A percentile compares a stretch with the other conserved stretches of the same genome.
Evolutionary conservation across 108 stramenopile species (phyloP).

Genomic region (Parmales sp.): DNA sequence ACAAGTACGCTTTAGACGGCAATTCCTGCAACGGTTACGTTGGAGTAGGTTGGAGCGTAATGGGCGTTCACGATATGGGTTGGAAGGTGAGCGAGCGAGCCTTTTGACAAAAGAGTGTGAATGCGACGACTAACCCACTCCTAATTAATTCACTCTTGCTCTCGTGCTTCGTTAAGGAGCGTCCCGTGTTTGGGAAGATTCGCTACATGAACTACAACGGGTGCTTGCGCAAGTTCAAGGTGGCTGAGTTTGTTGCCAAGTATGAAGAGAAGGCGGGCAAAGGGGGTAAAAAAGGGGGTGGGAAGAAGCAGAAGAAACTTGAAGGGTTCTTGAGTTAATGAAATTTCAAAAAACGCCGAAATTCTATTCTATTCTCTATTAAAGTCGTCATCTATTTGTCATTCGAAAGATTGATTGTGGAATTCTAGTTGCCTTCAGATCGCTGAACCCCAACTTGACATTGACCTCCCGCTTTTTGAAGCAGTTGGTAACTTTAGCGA

Average conservation of each 20-base stretch:
- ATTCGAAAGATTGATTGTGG: no score
- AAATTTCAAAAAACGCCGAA: no score
- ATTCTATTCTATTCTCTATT: no score
- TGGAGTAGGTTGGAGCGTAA: conserved; percentile 91
- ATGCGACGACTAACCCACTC: neutral
- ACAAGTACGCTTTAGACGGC: conserved; percentile 91
- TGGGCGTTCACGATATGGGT: conserved; percentile 93
- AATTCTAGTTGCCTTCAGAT: no score
- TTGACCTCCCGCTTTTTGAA: neutral
- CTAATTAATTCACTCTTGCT: neutral
- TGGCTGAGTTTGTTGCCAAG: conserved; percentile 58
- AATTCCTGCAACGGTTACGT: conserved; percentile 95
- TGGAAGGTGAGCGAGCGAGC: conserved; percentile 80
- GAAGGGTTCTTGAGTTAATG: no score
- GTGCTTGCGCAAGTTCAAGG: conserved; percentile 88
- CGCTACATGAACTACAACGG: conserved; percentile 94
- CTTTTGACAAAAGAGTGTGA: no score
- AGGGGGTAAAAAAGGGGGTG: neutral
- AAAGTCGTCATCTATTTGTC: no score
- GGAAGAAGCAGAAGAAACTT: conserved; percentile 14
- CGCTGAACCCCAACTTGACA: conserved; percentile 5
- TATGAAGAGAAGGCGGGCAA: conserved; percentile 60
- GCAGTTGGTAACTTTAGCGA: no score
- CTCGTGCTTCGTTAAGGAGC: conserved; percentile 43
- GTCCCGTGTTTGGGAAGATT: conserved; percentile 90